Evolutionary conservation across 345 rosid species (phyloP).

Genomic region (Carallia pectinifolia): DNA sequence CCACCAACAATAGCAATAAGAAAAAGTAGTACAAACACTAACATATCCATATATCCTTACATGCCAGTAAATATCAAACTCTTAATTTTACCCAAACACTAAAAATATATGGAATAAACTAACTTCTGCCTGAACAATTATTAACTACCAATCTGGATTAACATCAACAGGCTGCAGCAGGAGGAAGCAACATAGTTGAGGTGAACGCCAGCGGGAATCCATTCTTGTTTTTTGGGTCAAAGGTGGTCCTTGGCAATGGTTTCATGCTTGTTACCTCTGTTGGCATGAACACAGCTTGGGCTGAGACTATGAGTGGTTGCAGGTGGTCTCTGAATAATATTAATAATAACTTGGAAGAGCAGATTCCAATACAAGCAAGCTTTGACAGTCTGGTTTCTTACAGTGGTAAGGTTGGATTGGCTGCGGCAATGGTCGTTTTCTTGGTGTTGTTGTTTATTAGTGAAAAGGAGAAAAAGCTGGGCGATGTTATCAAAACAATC

Average conservation of each 20-base stretch:
- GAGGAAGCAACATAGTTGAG: slow-evolving; percentile 52
- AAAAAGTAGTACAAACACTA: too few relatives aligned
- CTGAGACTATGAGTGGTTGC: slow-evolving; percentile 41
- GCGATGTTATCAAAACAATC: slow-evolving; percentile 27
- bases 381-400: slow-evolving; percentile 39
- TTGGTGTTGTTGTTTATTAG: slow-evolving; percentile 22
- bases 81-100: too few relatives aligned
- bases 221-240: slow-evolving; percentile 60
- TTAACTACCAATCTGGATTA: too few relatives aligned
- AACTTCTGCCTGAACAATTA: too few relatives aligned
- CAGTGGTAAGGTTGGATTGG: slow-evolving; percentile 39
- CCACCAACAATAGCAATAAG: too few relatives aligned
- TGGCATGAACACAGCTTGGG: slow-evolving; percentile 53
- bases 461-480: slow-evolving; percentile 18
- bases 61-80: too few relatives aligned
- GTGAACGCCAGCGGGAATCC: slow-evolving; percentile 32
- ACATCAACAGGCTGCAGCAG: neutral
- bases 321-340: neutral
- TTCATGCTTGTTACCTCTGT: slow-evolving; percentile 44
- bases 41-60: too few relatives aligned
- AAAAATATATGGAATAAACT: too few relatives aligned
- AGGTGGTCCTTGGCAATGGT: slow-evolving; percentile 51
- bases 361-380: neutral
- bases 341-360: slow-evolving; percentile 7
- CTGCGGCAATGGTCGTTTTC: slow-evolving; percentile 30